Percentiles rank a stretch among this genome's conserved stretches.
Evolutionary conservation across 441 rosid species (phyloP).

Genomic region (Jatropha multifida): DNA sequence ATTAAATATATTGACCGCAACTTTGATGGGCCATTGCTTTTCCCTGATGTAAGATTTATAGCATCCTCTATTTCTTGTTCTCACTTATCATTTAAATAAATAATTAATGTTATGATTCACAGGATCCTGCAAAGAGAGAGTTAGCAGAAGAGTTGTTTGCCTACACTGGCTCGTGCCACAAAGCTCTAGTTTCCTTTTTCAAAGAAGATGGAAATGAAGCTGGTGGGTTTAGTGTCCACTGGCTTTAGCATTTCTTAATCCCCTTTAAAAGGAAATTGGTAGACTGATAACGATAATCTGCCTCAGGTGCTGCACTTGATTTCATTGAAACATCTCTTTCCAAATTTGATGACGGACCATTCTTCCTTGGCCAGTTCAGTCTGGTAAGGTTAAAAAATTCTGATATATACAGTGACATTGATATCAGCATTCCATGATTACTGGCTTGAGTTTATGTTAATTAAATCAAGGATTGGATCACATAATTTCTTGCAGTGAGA

Average conservation of each 20-base stretch:
- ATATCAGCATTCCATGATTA: background rate
- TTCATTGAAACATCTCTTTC: constrained; percentile 60
- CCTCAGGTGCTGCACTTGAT: constrained; percentile 63
- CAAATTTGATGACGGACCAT: constrained; percentile 63
- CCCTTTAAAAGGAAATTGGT: background rate
- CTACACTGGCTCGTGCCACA: constrained; percentile 48
- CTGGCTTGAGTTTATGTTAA: background rate
- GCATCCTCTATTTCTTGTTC: constrained; percentile 18
- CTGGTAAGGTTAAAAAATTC: constrained; percentile 35
- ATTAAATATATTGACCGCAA: constrained; percentile 67
- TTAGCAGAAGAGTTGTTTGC: constrained; percentile 66
- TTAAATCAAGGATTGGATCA: background rate
- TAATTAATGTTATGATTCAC: constrained; percentile 7
- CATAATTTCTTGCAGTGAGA: background rate
- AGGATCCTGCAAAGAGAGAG: constrained; percentile 68
- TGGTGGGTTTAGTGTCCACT: constrained; percentile 36
- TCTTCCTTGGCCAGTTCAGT: constrained; percentile 73
- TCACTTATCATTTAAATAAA: background rate
- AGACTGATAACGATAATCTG: constrained; percentile 2
- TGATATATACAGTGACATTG: background rate
- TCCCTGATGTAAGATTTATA: constrained; percentile 53
- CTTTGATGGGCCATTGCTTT: constrained; percentile 77
- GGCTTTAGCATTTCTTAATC: constrained; percentile 12
- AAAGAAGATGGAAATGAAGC: constrained; percentile 58
- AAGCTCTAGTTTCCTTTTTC: constrained; percentile 45